These are phyloP conservation scores for Marasmius tenuissimus DNA, from an alignment of 1,284 basidiomycete genomes.

Conservation along the genomic window DNA sequence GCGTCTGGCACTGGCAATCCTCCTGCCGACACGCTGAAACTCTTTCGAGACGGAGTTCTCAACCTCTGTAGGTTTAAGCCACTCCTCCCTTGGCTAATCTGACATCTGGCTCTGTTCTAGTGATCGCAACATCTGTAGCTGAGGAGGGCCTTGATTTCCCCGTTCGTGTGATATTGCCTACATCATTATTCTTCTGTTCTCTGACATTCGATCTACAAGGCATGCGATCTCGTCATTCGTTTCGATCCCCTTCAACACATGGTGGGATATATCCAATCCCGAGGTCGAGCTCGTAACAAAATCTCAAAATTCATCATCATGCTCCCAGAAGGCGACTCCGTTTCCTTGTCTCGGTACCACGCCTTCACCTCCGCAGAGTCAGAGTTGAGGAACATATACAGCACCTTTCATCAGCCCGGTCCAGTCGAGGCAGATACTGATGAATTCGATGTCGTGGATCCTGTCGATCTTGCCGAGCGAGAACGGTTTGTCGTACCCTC, in stretches of 20 bases:
- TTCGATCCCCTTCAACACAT: constrained; percentile 78
- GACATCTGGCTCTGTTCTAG: constrained; percentile 32
- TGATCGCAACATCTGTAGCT: constrained; percentile 82
- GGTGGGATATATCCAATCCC: constrained; percentile 81
- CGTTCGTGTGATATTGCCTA: constrained; percentile 29
- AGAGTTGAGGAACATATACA: constrained; percentile 61
- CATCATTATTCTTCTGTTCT: constrained; percentile 4
- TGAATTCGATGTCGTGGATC: constrained; percentile 43
- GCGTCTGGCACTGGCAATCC: constrained; percentile 48
- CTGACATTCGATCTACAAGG: constrained; percentile 37
- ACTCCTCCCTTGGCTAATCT: not conserved
- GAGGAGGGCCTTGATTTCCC: constrained; percentile 89
- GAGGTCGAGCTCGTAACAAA: constrained; percentile 77
- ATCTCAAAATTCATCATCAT: constrained; percentile 78
- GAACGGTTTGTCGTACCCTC: constrained; percentile 71
- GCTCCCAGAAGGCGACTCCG: constrained; percentile 60
- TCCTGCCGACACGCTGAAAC: constrained; percentile 47
- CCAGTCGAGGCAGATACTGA: constrained; percentile 24
- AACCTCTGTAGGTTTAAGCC: constrained; percentile 64
- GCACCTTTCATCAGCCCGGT: constrained; percentile 18
- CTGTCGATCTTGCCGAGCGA: constrained; percentile 57
- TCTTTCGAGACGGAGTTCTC: constrained; percentile 63
- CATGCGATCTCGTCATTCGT: constrained; percentile 81
- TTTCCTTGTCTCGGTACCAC: constrained; percentile 57
- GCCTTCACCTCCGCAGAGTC: constrained; percentile 61